A percentile compares a stretch with the other conserved stretches of the same genome.
Evolutionary conservation across 2,329 filamentous ascomycete species (phyloP).

Genomic region (Dothiorella sarmentorum): DNA sequence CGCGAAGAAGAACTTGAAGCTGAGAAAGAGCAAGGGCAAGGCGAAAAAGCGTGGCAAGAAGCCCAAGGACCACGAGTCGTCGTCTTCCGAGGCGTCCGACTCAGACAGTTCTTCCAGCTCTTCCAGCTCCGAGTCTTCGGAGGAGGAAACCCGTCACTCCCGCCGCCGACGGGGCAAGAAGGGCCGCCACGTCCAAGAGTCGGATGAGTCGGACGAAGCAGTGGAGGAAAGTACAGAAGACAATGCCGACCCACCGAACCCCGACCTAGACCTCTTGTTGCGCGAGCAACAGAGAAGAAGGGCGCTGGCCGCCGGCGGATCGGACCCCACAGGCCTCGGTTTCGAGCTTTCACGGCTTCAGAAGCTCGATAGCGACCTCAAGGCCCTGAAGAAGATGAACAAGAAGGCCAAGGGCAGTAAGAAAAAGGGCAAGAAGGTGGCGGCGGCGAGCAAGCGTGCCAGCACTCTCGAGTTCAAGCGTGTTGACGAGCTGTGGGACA

Average conservation of each 20-base stretch:
- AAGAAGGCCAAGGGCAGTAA: slow-evolving; percentile 18
- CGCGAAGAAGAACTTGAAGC: slow-evolving; percentile 27
- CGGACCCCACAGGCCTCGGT: too few relatives aligned
- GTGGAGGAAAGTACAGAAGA: not conserved
- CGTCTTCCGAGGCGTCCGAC: slow-evolving; percentile 25
- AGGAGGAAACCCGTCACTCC: slow-evolving; percentile 16
- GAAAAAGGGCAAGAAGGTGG: slow-evolving; percentile 23
- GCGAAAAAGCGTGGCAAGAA: slow-evolving; percentile 28
- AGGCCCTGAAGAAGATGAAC: not conserved
- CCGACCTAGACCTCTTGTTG: slow-evolving; percentile 16
- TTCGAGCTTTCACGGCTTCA: not conserved
- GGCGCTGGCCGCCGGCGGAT: not conserved
- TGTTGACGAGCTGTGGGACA: slow-evolving; percentile 60
- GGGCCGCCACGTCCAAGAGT: slow-evolving; percentile 6
- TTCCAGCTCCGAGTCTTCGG: slow-evolving; percentile 14
- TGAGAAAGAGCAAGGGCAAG: slow-evolving; percentile 32
- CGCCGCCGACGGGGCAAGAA: slow-evolving; percentile 19
- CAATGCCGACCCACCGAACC: not conserved
- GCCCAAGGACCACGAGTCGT: slow-evolving; percentile 27
- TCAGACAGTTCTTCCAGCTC: slow-evolving; percentile 23
- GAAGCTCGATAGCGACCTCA: not conserved
- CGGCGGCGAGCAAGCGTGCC: slow-evolving; percentile 28
- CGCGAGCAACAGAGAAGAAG: slow-evolving; percentile 2
- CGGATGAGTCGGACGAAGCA: slow-evolving; percentile 12
- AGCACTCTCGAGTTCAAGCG: slow-evolving; percentile 65